Base-by-base conservation (phyloP, 768 basidiomycete genomes). In the Tremella fuciformis region DNA sequence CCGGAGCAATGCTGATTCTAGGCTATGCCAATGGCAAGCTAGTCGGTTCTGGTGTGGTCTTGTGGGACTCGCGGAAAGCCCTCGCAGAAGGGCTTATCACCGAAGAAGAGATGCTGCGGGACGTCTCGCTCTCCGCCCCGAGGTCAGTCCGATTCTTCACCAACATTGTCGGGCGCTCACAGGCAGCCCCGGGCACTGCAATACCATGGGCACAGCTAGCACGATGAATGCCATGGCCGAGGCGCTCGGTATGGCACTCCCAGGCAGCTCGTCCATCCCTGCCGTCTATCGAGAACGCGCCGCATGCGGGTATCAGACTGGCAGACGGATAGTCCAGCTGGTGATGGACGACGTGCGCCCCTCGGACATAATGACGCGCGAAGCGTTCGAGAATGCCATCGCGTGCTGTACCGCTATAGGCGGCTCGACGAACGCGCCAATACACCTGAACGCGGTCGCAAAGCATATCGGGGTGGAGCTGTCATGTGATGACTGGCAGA, bases 211-310 rank as follows among this genome's bases (percentile, higher is more conserved):
- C 4, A 76, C 75, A 6, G 75, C 75, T 1, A 64, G 61, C 7
- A 76, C 75, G 11, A 76, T 76, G 75, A 74, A 74, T 50, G 73
- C 75, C 6, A 53, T 74, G 42, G 67, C 71, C 29, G 75, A 76
- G 60, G 73, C 73, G 1, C 62, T 76, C 38, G 75, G 75, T 34
- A 76, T 76, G 75, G 63, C 75, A 15, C 59, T 76, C 6, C 75
- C 75, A 3, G 73, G 74, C 16, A 62, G 58, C 18, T 57, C 74
- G 8, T 71, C 69, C 47, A 76, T 75, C 48, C 75, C 75, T 4
- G 75, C 75, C 2, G 65, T 66, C 1, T 76, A 76, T 53, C 71
- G 73, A 19, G 75, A 75, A 58, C 62, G 75, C 41, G 71, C 67
- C 21, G 73, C 73, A 21, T 71, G 71, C 52, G 75, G 67, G 19